phyloP scores from a whole-genome alignment of 139 green algal species.

The Desmodesmus armatus region DNA sequence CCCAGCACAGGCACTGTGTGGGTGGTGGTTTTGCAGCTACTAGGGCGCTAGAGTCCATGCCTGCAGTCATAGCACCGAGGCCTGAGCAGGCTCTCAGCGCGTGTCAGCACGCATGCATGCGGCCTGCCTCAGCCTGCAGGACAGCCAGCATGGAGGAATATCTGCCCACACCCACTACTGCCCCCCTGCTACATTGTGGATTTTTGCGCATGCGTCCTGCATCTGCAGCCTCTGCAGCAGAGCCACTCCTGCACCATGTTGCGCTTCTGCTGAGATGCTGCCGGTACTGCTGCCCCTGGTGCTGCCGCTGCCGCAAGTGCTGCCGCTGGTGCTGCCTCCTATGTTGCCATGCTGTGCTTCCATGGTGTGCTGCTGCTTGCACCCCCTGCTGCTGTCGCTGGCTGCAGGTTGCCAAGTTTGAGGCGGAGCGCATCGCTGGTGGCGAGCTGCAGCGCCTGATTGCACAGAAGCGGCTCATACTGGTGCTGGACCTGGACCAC shows the following conservation, averaged over 20 bases:
- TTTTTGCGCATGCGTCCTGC: too few relatives aligned
- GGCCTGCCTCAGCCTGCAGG: too few relatives aligned
- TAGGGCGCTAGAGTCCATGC: too few relatives aligned
- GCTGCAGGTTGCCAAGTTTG: conserved; percentile 45
- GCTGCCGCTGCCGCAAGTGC: neutral
- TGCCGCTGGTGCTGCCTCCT: neutral
- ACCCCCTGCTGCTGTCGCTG: neutral
- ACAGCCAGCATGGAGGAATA: too few relatives aligned
- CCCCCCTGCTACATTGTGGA: too few relatives aligned
- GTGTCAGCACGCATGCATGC: too few relatives aligned
- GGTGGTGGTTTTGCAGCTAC: too few relatives aligned
- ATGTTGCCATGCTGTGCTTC: neutral
- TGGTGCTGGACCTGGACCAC: conserved; percentile 97
- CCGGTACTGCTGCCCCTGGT: too few relatives aligned
- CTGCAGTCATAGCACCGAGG: too few relatives aligned
- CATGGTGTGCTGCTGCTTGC: neutral
- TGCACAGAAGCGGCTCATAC: conserved; percentile 59
- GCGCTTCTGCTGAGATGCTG: neutral
- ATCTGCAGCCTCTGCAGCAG: neutral
- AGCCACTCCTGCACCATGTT: neutral
- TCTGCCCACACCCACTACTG: too few relatives aligned
- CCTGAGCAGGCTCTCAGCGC: too few relatives aligned
- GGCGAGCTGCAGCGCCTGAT: conserved; percentile 47
- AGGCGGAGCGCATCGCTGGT: conserved; percentile 55
- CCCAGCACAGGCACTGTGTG: too few relatives aligned